Evolutionary conservation across 2,329 filamentous ascomycete genomes (phyloP), one percentile per base, ranked within the genome.

Genomic region (Massarina eburnea): DNA sequence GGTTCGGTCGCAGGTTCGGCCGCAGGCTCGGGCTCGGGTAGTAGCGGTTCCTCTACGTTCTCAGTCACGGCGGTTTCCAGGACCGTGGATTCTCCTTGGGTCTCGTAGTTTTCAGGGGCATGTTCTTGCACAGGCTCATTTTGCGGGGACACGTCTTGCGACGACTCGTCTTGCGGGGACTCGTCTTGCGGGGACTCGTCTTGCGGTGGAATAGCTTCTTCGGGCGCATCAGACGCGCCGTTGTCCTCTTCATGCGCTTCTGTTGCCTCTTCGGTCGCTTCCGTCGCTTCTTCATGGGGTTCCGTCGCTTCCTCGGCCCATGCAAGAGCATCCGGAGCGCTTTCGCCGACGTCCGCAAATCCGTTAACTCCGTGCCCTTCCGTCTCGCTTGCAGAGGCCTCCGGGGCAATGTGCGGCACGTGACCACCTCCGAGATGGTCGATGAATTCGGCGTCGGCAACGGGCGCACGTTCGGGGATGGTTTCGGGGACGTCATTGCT

Each of bases 41-140:
- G 62, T 30, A 78, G 53, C 4, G 74, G 72, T 9, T 64, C 68
- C 24, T 64, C 59, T 10, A 62, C 67, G 41, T 71, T 72, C 41
- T 77, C 74, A 17, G 71, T 66, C 19, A 75, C 57, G 18, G 75
- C 74, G 18, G 75, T 68, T 41, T 77, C 75, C 51, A 77, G 57
- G 8, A 71, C 61, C 4, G 74, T 73, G 0, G 62, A 62, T 39
- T 75, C 72, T 32, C 75, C 71, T 46, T 79, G 75, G 47, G 74
- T 71, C 45, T 77, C 75, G 52, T 78, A 78, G 32, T 70, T 58
- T 26, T 64, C 64, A 26, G 64, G 64, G 10, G 57, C 52, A 18
- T 57, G 57, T 26, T 58, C 55, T 19, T 55, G 54, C n/a, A 14
- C 5, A 14, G 27, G 12, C n/a, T 8, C 6, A 30, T 14, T 30